A percentile compares a stretch with the other conserved stretches of the same genome.
phyloP scores from a whole-genome alignment of 208 protist species.

The Entamoeba invadens region DNA sequence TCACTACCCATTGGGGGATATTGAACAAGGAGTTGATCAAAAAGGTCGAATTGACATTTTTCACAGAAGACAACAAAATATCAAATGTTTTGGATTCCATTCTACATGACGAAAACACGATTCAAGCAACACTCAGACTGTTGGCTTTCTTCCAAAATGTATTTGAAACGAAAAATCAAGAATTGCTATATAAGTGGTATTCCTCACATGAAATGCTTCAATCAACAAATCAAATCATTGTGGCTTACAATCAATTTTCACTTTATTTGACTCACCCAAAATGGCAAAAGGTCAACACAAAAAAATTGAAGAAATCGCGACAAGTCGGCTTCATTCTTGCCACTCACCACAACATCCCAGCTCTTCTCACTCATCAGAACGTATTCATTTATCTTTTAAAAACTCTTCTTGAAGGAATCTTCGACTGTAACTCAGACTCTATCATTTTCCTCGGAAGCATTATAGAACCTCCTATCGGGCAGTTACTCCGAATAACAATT shows the following conservation, averaged over 20 bases:
- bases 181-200: background rate
- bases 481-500: background rate
- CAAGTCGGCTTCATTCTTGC: background rate
- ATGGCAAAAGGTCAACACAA: background rate
- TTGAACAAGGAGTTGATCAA: background rate
- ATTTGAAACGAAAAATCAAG: background rate
- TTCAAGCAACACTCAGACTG: background rate
- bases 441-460: background rate
- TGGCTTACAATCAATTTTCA: background rate
- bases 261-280: background rate
- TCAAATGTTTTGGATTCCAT: background rate
- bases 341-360: background rate
- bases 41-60: background rate
- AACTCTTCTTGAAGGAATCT: background rate
- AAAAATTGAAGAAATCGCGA: background rate
- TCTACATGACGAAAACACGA: background rate
- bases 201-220: background rate
- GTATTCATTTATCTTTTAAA: background rate
- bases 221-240: background rate
- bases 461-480: background rate
- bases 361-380: background rate
- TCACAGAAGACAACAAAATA: no score
- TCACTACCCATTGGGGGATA: background rate
- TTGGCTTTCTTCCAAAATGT: background rate
- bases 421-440: background rate